These are phyloP conservation scores for Leavenworthia alabamica DNA, from an alignment of 345 rosid species.

Conservation along the genomic window DNA sequence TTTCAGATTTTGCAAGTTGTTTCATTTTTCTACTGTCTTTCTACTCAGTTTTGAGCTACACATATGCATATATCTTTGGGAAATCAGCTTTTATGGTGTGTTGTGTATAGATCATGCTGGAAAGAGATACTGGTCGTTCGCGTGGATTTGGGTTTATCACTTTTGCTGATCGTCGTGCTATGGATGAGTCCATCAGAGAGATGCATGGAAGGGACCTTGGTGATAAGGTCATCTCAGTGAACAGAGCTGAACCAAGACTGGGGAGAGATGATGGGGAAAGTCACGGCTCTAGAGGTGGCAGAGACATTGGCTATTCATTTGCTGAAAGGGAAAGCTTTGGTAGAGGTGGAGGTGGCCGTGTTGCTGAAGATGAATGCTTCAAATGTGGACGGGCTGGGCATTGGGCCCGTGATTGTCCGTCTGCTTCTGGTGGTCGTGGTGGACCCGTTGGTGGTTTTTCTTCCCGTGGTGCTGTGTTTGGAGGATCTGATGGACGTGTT, in stretches of 20 bases:
- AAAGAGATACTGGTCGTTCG: conserved; percentile 89
- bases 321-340: conserved; percentile 30
- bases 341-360: conserved; percentile 66
- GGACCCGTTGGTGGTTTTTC: conserved; percentile 60
- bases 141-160: conserved; percentile 98
- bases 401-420: conserved; percentile 98
- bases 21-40: conserved; percentile 16
- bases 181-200: conserved; percentile 94
- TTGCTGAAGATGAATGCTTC: conserved; percentile 85
- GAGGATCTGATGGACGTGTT: conserved; percentile 62
- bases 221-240: conserved; percentile 86
- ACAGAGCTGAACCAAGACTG: conserved; percentile 90
- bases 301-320: conserved; percentile 51
- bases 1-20: conserved; percentile 12
- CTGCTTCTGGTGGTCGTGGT: conserved; percentile 78
- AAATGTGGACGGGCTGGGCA: conserved; percentile 93
- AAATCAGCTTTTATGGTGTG: conserved; percentile 36
- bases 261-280: conserved; percentile 64
- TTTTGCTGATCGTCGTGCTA: conserved; percentile 79
- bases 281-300: conserved; percentile 76
- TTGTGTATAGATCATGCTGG: conserved; percentile 81
- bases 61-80: conserved; percentile 17
- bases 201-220: conserved; percentile 95
- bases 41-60: conserved; percentile 24
- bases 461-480: conserved; percentile 56